phyloP scores from a whole-genome alignment of 169 alveolate genomes.

The Plasmodium yoelii region DNA sequence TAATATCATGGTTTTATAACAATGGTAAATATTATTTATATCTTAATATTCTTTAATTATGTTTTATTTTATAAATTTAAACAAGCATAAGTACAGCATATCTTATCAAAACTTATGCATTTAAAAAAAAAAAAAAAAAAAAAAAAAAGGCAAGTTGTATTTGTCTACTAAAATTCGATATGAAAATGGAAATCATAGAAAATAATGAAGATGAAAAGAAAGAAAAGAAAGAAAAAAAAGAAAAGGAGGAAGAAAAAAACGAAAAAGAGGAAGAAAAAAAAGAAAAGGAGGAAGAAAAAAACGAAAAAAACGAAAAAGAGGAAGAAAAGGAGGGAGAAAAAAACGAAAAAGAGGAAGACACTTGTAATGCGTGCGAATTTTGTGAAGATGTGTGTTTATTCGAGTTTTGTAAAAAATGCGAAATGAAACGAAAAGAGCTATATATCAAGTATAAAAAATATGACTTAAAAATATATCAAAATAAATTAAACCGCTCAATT shows the following conservation, averaged over 20 bases:
- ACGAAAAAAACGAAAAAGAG: background rate
- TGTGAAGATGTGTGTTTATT: slow-evolving; percentile 69
- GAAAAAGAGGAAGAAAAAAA: background rate
- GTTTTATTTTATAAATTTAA: too few relatives aligned
- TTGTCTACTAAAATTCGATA: too few relatives aligned
- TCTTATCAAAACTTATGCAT: too few relatives aligned
- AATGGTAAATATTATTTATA: too few relatives aligned
- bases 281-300: too few relatives aligned
- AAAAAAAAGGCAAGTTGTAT: too few relatives aligned
- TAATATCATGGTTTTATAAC: too few relatives aligned
- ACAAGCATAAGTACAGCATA: too few relatives aligned
- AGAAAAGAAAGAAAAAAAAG: too few relatives aligned
- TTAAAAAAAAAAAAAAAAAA: too few relatives aligned
- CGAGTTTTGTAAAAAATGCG: slow-evolving; percentile 15
- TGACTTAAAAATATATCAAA: slow-evolving; percentile 21
- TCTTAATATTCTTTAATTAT: too few relatives aligned
- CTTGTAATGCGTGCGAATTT: slow-evolving; percentile 48
- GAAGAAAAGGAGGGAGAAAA: background rate
- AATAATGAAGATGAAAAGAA: background rate
- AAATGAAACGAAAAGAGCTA: slow-evolving; percentile 29
- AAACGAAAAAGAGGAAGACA: too few relatives aligned
- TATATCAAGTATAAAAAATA: slow-evolving; percentile 39
- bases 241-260: background rate
- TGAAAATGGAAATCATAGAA: background rate
- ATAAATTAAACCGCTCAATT: slow-evolving; percentile 1